A percentile compares a stretch with the other conserved stretches of the same genome.
phyloP scores from a whole-genome alignment of 768 basidiomycete species.

The Psilocybe subaeruginosa region DNA sequence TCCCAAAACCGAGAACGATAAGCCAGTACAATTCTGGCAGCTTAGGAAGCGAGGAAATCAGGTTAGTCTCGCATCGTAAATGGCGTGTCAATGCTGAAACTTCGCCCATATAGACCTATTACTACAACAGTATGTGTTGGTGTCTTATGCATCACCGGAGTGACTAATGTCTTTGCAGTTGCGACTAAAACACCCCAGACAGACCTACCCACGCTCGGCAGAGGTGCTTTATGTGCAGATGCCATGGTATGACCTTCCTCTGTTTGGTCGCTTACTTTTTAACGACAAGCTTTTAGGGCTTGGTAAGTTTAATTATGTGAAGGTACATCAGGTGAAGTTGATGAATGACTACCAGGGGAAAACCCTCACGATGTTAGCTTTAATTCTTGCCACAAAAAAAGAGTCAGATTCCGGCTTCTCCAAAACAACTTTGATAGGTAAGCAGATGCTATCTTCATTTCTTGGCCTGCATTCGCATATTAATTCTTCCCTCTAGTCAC shows the following conservation, averaged over 20 bases:
- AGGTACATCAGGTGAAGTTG: neutral
- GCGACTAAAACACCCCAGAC: conserved; percentile 83
- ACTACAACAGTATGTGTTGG: conserved; percentile 62
- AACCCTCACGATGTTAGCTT: conserved; percentile 85
- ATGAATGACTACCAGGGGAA: conserved; percentile 62
- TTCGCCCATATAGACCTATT: conserved; percentile 50
- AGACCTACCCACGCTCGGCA: conserved; percentile 63
- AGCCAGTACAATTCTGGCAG: conserved; percentile 91
- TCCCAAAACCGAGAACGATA: conserved; percentile 67
- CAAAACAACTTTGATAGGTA: conserved; percentile 81
- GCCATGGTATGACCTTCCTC: conserved; percentile 64
- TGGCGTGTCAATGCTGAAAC: neutral
- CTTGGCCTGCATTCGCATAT: neutral
- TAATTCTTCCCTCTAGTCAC: conserved; percentile 49
- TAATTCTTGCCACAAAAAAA: conserved; percentile 76
- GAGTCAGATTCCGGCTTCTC: conserved; percentile 60
- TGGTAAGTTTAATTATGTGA: conserved; percentile 32
- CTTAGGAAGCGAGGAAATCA: conserved; percentile 55
- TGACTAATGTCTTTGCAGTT: conserved; percentile 40
- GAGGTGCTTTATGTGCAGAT: conserved; percentile 89
- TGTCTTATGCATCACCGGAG: neutral
- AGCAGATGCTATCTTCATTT: conserved; percentile 13
- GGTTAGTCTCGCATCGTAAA: conserved; percentile 36
- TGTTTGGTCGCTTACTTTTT: neutral
- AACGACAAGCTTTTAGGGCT: conserved; percentile 33